Base-by-base conservation (phyloP, 345 rosid species). In the Salix exigua region DNA sequence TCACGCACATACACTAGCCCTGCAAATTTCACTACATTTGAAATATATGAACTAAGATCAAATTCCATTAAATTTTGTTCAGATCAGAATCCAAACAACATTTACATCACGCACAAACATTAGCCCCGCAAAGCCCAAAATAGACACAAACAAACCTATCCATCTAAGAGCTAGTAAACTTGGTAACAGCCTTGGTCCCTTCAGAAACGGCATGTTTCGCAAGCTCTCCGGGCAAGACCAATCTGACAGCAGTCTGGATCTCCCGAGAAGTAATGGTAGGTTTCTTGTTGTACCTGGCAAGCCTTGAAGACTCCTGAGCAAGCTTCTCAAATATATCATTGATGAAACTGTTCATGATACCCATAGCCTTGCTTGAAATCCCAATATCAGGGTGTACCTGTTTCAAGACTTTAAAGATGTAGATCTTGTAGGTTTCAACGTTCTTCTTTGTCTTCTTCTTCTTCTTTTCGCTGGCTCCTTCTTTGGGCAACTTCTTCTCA, bases 311-410 rank as follows among this genome's bases (percentile, higher is more conserved):
- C 13, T 77, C 80, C 12, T 77, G 80, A 2, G 80, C 80, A 11
- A 77, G 75, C 71, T 77, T 77, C 72, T 77, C 80, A 18, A 77
- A 77, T 0, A 77, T 77, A 21, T 77, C 80, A 18, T 77, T 71
- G 71, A 78, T 78, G 61, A 78, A 78, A 10, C 73, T 66, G 77
- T 78, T 78, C 81, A 78, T 78, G 26, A 78, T 78, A 18, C 81
- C 81, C 81, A 78, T 78, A 25, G 81, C 81, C 38, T 78, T 78
- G 61, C 77, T 72, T 0, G 81, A 78, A 28, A 78, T 73, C 19
- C 81, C 81, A 10, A 78, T 78, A 30, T 78, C 81, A 53, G 82
- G 82, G 18, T 80, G 82, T 6, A 75, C 82, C 13, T 80, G 79
- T 66, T 80, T 75, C 72, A 80, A 38, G 0, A 75, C 82, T 72